phyloP scores from a whole-genome alignment of 2,329 filamentous ascomycete species.

The Myriosclerotinia scirpicola region DNA sequence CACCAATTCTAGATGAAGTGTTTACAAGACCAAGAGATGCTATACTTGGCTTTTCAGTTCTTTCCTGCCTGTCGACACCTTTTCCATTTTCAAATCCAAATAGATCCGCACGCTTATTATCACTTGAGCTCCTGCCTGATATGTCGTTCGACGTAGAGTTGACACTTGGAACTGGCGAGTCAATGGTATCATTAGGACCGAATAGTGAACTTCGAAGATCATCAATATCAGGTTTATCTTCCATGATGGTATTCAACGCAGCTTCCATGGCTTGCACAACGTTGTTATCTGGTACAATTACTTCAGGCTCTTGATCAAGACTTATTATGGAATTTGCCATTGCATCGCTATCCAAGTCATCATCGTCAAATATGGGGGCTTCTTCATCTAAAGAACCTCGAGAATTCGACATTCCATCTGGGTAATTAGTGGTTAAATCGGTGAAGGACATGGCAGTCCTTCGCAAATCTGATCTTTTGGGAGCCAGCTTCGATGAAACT shows the following conservation, averaged over 20 bases:
- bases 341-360: constrained; percentile 70
- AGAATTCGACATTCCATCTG: constrained; percentile 42
- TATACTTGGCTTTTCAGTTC: constrained; percentile 73
- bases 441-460: constrained; percentile 60
- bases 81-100: constrained; percentile 44
- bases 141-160: constrained; percentile 56
- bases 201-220: constrained; percentile 69
- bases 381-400: constrained; percentile 72
- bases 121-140: constrained; percentile 62
- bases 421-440: constrained; percentile 52
- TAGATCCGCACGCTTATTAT: constrained; percentile 49
- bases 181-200: constrained; percentile 47
- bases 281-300: constrained; percentile 64
- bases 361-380: constrained; percentile 74
- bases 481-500: constrained; percentile 48
- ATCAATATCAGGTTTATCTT: constrained; percentile 68
- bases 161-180: constrained; percentile 49
- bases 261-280: constrained; percentile 92
- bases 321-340: constrained; percentile 73
- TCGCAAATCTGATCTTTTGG: constrained; percentile 53
- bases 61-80: constrained; percentile 54
- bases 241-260: constrained; percentile 89
- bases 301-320: constrained; percentile 68
- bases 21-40: constrained; percentile 90
- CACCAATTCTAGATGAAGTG: constrained; percentile 80